phyloP scores from a whole-genome alignment of 306 rosid genomes.

The Phaseolus lunatus region DNA sequence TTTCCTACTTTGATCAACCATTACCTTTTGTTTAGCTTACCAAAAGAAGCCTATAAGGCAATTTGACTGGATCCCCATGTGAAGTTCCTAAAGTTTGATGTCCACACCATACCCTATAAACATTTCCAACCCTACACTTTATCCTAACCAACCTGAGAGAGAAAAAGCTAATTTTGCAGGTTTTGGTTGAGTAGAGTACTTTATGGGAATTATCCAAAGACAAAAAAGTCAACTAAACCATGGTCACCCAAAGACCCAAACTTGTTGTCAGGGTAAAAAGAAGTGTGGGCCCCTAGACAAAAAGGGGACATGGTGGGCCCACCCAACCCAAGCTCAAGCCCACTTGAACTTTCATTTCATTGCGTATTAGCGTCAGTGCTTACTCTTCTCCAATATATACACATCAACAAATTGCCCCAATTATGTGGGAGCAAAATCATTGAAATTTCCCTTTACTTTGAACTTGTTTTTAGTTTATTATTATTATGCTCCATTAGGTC shows the following conservation, averaged over 20 bases:
- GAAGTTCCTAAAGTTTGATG: neutral
- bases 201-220: slow-evolving; percentile 41
- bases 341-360: slow-evolving; percentile 45
- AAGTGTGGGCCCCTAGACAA: slow-evolving; percentile 55
- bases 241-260: slow-evolving; percentile 35
- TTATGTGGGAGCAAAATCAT: slow-evolving; percentile 56
- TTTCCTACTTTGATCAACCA: too few species aligned
- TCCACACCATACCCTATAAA: neutral
- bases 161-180: slow-evolving; percentile 18
- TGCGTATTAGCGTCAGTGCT: slow-evolving; percentile 29
- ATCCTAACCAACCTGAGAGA: neutral
- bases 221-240: slow-evolving; percentile 14
- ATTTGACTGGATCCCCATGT: slow-evolving; percentile 25
- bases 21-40: too few species aligned
- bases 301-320: slow-evolving; percentile 49
- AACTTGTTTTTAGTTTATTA: slow-evolving; percentile 11
- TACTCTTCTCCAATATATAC: slow-evolving; percentile 20
- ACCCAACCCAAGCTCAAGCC: slow-evolving; percentile 47
- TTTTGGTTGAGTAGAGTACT: slow-evolving; percentile 24
- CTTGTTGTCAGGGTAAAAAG: slow-evolving; percentile 24
- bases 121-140: slow-evolving; percentile 12
- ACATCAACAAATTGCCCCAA: slow-evolving; percentile 42
- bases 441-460: slow-evolving; percentile 37
- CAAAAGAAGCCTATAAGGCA: neutral
- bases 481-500: neutral